Conservation (phyloP, 495 filamentous ascomycete species). For the Aspergillus olivimuriae region DNA sequence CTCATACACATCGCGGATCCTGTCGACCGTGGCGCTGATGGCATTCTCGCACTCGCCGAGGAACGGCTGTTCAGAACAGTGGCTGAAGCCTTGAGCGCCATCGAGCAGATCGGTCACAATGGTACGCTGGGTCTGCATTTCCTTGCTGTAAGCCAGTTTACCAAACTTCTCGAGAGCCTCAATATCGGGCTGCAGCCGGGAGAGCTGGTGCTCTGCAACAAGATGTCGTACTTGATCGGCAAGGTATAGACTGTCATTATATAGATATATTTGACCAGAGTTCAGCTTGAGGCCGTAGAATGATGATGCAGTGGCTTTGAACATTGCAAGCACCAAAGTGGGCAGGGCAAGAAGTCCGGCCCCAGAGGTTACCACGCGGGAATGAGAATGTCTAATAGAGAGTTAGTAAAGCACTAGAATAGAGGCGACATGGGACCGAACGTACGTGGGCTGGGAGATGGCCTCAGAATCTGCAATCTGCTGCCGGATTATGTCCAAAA, state of each 20-base stretch:
- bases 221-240: conserved; percentile 63
- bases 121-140: conserved; percentile 80
- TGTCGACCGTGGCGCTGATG: conserved; percentile 59
- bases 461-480: conserved; percentile 65
- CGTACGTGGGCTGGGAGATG: conserved; percentile 51
- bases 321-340: conserved; percentile 80
- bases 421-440: conserved; percentile 8
- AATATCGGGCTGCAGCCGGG: conserved; percentile 64
- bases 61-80: conserved; percentile 56
- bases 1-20: conserved; percentile 60
- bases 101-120: conserved; percentile 81
- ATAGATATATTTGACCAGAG: conserved; percentile 83
- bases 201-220: conserved; percentile 36
- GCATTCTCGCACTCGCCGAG: conserved; percentile 63
- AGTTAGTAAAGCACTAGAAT: conserved; percentile 17
- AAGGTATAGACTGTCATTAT: conserved; percentile 84
- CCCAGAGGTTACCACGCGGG: conserved; percentile 63
- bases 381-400: conserved; percentile 30
- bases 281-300: conserved; percentile 61
- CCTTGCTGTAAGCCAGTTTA: conserved; percentile 75
- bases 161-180: conserved; percentile 70
- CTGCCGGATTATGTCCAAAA: conserved; percentile 63
- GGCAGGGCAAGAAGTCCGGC: conserved; percentile 73
- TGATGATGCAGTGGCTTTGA: conserved; percentile 75
- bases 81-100: conserved; percentile 58